Conservation (phyloP, 345 rosid species). For the Rhodomyrtus tomentosa region DNA sequence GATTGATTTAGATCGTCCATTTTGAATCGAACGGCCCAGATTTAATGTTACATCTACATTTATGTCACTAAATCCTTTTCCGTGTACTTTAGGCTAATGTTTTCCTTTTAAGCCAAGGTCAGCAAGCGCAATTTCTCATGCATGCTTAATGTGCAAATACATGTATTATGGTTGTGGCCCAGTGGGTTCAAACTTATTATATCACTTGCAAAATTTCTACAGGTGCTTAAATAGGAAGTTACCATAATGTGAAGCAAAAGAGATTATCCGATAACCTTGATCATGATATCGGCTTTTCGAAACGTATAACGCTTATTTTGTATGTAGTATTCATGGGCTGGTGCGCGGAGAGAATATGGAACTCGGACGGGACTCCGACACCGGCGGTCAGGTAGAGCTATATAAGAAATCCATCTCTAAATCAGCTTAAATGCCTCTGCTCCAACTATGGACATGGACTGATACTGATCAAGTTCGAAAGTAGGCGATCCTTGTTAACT, state of each 20-base stretch:
- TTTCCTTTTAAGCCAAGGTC: not conserved
- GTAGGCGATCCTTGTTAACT: not conserved
- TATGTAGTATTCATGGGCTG: conserved; percentile 50
- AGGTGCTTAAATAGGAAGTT: not conserved
- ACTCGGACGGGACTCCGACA: conserved; percentile 73
- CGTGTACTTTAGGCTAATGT: not conserved
- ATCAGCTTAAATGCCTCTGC: not conserved
- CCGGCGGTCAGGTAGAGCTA: conserved; percentile 56
- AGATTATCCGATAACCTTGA: not conserved
- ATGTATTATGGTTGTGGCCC: not conserved
- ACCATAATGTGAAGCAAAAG: not conserved
- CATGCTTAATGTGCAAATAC: not conserved
- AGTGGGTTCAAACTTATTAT: not conserved
- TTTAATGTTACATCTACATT: no score
- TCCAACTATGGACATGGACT: not conserved
- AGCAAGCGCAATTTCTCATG: not conserved
- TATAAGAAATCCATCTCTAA: not conserved
- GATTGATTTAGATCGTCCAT: no score
- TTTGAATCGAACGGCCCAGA: no score
- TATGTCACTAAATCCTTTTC: no score
- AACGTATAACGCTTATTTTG: not conserved
- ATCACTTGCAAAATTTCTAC: not conserved
- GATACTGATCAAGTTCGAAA: not conserved
- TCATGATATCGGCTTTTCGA: not conserved
- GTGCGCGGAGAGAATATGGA: conserved; percentile 81